Base-by-base conservation (phyloP, 495 filamentous ascomycete genomes). In the Penicillium herquei region DNA sequence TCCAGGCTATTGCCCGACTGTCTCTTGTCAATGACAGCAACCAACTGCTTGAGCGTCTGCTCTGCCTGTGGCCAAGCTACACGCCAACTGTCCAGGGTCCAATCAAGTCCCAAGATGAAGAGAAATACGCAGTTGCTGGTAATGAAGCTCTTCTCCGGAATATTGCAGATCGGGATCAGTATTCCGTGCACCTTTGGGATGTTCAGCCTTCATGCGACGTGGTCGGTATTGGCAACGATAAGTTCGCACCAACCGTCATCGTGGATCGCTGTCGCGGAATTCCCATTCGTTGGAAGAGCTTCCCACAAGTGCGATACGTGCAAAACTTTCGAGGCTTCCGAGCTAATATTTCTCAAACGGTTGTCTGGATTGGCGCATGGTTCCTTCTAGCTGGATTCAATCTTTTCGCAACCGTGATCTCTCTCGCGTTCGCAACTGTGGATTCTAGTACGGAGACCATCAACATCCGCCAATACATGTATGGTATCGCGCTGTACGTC, bases 231-330 rank as follows among this genome's bases (percentile, higher is more conserved):
- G 56, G 56, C 9, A 47, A 54, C 14, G 56, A 59, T 14, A 31
- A 45, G 11, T 46, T 48, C 46, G 33, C 51, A 26, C 56, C 56
- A 12, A 59, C 56, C 6, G 47, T 59, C n/a, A 59, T 59, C 17
- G 11, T 54, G 7, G 56, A 59, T 37, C 51, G 56, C 3, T 59
- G 56, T 30, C 45, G 41, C 3, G 56, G 56, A n/a, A 54, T 59
- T 31, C 56, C 56, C 17, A 59, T 59, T 12, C 56, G 56, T 5
- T 59, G 56, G 56, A 54, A 59, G 51, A 33, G 41, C 13, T 59
- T 59, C 52, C 56, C 56, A 10, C 21, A 52, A 46, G 39, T 59
- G 33, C 26, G 26, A 46, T 59, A 59, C 14, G 51, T 35, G 1
- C 45, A 59, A 17, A 52, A 59, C 12, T 21, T 59, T 12, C 44